Evolutionary conservation across 257 asterid species (phyloP).

Genomic region (Penstemon davidsonii): DNA sequence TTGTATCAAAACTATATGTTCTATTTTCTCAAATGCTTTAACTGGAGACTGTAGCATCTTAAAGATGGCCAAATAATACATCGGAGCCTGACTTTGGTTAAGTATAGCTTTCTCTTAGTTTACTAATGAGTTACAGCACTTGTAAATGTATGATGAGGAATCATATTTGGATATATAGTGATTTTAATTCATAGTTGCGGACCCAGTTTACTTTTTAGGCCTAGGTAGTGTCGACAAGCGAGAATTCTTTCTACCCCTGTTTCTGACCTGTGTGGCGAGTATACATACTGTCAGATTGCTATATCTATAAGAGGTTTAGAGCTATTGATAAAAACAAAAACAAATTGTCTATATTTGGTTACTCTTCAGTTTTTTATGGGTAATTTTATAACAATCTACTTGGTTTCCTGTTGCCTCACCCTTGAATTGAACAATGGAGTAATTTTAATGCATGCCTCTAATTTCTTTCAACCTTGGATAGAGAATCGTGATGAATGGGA

Average conservation of each 20-base stretch:
- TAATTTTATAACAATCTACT: conserved; percentile 9
- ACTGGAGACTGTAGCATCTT: conserved; percentile 10
- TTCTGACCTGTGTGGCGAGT: conserved; percentile 16
- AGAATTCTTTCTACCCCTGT: conserved; percentile 1
- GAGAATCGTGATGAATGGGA: conserved; percentile 70
- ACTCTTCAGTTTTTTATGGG: neutral
- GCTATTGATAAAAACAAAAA: conserved; percentile 11
- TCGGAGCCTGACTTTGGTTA: neutral
- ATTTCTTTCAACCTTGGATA: conserved; percentile 32
- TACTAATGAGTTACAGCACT: neutral
- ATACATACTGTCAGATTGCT: neutral
- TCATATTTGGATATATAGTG: neutral
- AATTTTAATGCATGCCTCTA: conserved; percentile 14
- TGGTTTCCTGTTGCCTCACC: conserved; percentile 18
- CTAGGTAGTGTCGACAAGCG: conserved; percentile 7
- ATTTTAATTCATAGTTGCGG: neutral
- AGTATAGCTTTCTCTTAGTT: neutral
- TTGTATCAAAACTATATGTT: neutral
- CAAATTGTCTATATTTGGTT: conserved; percentile 8
- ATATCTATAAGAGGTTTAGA: neutral
- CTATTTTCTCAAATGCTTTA: conserved; percentile 11
- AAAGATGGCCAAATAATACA: neutral
- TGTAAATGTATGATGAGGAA: neutral
- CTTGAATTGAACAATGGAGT: conserved; percentile 5
- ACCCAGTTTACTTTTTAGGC: conserved; percentile 11